Evolutionary conservation across 352 stramenopile species (phyloP), one percentile per base, ranked within the genome.

Genomic region (Globisporangium rhizosaccharum): DNA sequence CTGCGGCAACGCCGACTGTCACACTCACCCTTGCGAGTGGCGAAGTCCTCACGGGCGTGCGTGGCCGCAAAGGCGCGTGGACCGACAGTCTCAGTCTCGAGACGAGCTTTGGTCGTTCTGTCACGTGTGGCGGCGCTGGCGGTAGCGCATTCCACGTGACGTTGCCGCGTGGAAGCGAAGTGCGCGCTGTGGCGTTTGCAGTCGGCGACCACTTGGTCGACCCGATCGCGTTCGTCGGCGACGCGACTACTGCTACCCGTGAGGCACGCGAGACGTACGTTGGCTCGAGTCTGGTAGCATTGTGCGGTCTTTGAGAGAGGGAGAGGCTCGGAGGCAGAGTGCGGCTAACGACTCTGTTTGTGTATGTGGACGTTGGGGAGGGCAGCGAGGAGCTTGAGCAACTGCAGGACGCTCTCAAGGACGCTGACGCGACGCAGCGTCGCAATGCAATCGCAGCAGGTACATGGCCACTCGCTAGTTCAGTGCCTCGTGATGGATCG

Each of bases 31-130:
- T 94, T 25, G 47, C 85, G 18, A 53, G 61, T 23, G 69, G 79
- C 28, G 85, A 94, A 53, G 63, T 76, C 23, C 61, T 94, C 36
- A 65, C 59, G 1, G 51, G 60, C 39, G 55, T 92, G 14, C 67
- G 66, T 52, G 85, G 85, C 15, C 74, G 79, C 2, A 90, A 88
- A 36, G 85, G 85, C 8, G 82, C 81, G 49, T 94, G 85, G 85
- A 91, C 65, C 3, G 85, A 94, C 50, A 70, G 57, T 20, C 53
- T 94, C n/a, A 59, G 58, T 1, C 37, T 94, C 12, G 57, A 71
- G 28, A 94, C 85, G 37, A 94, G 75, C 56, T 90, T 90, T 63
- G 80, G 73, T 1, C 85, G 82, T 7, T 58, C 59, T 0, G 20
- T 89, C 6, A 66, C 52, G 0, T 90, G 76, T 37, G 85, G 85